Conservation (phyloP, 257 asterid species). For the Euphrasia confusa region DNA sequence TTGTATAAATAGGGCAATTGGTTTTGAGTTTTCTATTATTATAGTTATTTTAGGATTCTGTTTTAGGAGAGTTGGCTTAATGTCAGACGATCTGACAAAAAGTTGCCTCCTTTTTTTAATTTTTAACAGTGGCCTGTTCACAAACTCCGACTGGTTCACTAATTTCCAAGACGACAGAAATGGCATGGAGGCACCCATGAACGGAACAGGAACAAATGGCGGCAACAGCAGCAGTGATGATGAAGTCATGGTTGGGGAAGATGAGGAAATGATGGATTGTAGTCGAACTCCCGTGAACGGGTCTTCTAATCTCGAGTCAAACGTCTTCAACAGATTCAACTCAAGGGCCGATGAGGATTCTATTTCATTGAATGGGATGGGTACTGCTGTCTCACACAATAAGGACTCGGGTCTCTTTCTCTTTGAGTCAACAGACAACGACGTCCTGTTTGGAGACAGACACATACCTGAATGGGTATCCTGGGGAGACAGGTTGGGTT, state of each 20-base stretch:
- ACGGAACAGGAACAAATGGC: slow-evolving; percentile 42
- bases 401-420: slow-evolving; percentile 51
- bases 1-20: too few relatives aligned
- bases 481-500: slow-evolving; percentile 59
- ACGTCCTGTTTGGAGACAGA: slow-evolving; percentile 63
- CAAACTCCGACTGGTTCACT: slow-evolving; percentile 98
- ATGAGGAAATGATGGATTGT: slow-evolving; percentile 64
- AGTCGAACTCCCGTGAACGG: slow-evolving; percentile 36
- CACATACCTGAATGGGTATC: slow-evolving; percentile 89
- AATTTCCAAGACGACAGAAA: slow-evolving; percentile 69
- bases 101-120: not conserved
- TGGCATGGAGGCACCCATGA: slow-evolving; percentile 46
- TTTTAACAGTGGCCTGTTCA: slow-evolving; percentile 65
- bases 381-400: slow-evolving; percentile 28
- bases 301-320: slow-evolving; percentile 33
- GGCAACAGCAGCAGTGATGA: slow-evolving; percentile 75
- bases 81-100: too few relatives aligned
- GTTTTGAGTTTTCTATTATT: too few relatives aligned
- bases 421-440: slow-evolving; percentile 53
- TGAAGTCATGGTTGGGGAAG: slow-evolving; percentile 93
- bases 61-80: too few relatives aligned
- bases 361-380: slow-evolving; percentile 30
- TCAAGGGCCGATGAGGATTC: slow-evolving; percentile 26
- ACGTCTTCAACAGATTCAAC: slow-evolving; percentile 28
- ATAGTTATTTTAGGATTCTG: too few relatives aligned